Conservation (phyloP, 768 basidiomycete species). For the Lactarius trivialis region DNA sequence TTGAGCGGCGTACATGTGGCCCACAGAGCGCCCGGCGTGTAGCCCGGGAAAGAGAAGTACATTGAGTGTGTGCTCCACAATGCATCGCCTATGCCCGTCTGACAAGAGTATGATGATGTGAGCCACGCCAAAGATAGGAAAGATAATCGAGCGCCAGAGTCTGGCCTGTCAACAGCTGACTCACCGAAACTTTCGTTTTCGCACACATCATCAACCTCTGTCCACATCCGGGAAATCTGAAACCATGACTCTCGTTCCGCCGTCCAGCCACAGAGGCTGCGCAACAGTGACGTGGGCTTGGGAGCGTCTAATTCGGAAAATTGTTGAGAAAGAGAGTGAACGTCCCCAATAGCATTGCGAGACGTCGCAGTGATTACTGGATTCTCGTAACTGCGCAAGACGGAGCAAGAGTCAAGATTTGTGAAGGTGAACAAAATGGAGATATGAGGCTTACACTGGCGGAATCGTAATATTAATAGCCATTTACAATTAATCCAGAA, state of each 20-base stretch:
- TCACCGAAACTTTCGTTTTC: slow-evolving; percentile 77
- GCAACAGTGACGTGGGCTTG: slow-evolving; percentile 54
- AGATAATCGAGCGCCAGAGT: not conserved
- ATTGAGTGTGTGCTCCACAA: slow-evolving; percentile 77
- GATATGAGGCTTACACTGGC: slow-evolving; percentile 20
- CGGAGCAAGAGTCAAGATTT: slow-evolving; percentile 36
- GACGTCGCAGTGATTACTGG: slow-evolving; percentile 72
- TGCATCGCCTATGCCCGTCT: slow-evolving; percentile 71
- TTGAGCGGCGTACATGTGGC: slow-evolving; percentile 28
- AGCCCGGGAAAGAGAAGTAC: slow-evolving; percentile 68
- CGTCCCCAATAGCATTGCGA: slow-evolving; percentile 63
- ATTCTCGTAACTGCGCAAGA: slow-evolving; percentile 59
- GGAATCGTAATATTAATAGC: slow-evolving; percentile 9
- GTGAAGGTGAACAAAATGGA: slow-evolving; percentile 32
- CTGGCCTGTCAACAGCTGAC: slow-evolving; percentile 22
- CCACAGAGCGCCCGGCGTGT: slow-evolving; percentile 34
- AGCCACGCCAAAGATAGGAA: not conserved
- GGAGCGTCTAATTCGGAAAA: slow-evolving; percentile 60
- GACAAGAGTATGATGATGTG: not conserved
- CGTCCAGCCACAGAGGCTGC: slow-evolving; percentile 45
- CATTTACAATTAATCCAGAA: slow-evolving; percentile 6
- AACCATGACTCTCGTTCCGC: slow-evolving; percentile 43
- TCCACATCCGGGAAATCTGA: slow-evolving; percentile 63
- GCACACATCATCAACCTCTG: slow-evolving; percentile 64
- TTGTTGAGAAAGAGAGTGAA: slow-evolving; percentile 54